These are phyloP conservation scores for Nepenthes alata DNA, from an alignment of 179 eudicot species.

Conservation along the genomic window DNA sequence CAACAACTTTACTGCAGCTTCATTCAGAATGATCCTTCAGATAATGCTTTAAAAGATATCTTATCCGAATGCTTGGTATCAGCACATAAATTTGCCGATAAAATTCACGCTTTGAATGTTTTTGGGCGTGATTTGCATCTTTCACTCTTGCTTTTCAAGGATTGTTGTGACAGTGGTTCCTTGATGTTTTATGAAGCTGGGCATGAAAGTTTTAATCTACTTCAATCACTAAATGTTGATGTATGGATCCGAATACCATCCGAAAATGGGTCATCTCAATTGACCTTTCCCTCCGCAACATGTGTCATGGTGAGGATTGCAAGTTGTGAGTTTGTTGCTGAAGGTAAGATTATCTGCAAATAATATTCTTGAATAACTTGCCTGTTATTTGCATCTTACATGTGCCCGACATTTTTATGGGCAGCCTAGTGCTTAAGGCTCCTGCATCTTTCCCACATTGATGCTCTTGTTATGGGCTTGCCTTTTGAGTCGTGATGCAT, in stretches of 20 bases:
- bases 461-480: background rate
- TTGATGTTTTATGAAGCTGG: conserved; percentile 15
- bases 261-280: conserved; percentile 19
- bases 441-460: background rate
- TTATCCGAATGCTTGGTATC: conserved; percentile 43
- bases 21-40: conserved; percentile 30
- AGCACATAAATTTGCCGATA: conserved; percentile 27
- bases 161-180: conserved; percentile 17
- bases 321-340: conserved; percentile 41
- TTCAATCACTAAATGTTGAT: conserved; percentile 52
- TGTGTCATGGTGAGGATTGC: conserved; percentile 47
- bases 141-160: conserved; percentile 28
- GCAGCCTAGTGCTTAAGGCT: background rate
- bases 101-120: conserved; percentile 45
- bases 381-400: background rate
- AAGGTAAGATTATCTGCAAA: conserved; percentile 34
- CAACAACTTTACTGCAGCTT: conserved; percentile 46
- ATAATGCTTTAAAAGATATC: conserved; percentile 24
- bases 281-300: conserved; percentile 21
- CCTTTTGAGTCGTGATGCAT: background rate
- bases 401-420: too few relatives aligned
- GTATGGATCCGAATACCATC: conserved; percentile 66
- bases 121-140: conserved; percentile 59
- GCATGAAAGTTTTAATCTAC: conserved; percentile 21
- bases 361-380: background rate